A percentile compares a stretch with the other conserved stretches of the same genome.
phyloP scores from a whole-genome alignment of 176 grass and related monocot species.

The Typha latifolia region DNA sequence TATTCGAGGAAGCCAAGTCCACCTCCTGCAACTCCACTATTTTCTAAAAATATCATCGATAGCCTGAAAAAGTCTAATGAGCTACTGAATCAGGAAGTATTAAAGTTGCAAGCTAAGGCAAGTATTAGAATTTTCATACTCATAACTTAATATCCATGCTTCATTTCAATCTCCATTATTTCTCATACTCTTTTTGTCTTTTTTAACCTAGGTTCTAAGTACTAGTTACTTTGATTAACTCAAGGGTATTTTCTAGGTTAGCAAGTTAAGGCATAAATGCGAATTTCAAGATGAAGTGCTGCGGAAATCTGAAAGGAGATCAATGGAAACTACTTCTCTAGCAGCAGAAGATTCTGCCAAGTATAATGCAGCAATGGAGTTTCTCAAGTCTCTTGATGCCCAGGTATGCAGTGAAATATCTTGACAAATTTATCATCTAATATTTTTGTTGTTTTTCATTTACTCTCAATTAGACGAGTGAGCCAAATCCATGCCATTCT shows the following conservation, averaged over 20 bases:
- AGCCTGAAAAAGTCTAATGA: constrained; percentile 56
- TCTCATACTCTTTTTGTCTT: constrained; percentile 2
- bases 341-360: constrained; percentile 53
- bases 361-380: constrained; percentile 40
- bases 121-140: constrained; percentile 3
- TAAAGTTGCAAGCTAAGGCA: constrained; percentile 66
- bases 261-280: constrained; percentile 53
- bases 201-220: neutral
- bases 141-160: neutral
- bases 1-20: constrained; percentile 39
- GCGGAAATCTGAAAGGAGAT: constrained; percentile 39
- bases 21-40: constrained; percentile 32
- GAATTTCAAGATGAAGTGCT: constrained; percentile 53
- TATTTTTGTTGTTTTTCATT: neutral
- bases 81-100: constrained; percentile 51
- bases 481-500: no score
- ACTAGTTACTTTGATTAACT: constrained; percentile 14
- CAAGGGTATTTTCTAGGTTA: constrained; percentile 24
- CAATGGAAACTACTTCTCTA: constrained; percentile 30
- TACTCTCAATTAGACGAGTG: no score
- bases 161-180: neutral
- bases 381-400: constrained; percentile 56
- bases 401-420: constrained; percentile 37
- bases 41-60: constrained; percentile 38
- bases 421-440: neutral